These are phyloP conservation scores for Scenedesmus sp. DNA, from an alignment of 163 green algal genomes.

Conservation along the genomic window DNA sequence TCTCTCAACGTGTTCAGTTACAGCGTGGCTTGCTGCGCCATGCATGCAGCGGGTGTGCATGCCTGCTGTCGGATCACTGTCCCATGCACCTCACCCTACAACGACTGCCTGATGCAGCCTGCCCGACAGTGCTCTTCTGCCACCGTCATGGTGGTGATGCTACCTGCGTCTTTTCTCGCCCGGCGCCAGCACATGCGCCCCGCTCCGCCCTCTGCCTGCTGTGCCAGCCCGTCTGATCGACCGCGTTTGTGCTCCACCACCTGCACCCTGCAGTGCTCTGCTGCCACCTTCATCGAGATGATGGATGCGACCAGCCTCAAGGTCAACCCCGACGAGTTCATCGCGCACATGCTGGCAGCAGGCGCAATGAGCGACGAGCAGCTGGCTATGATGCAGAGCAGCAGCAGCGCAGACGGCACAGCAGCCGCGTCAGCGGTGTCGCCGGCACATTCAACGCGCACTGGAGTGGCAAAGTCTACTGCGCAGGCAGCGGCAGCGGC, in stretches of 20 bases:
- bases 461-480: neutral
- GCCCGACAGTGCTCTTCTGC: slow-evolving; percentile 80
- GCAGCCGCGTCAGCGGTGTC: neutral
- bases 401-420: neutral
- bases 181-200: too few relatives aligned
- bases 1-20: too few relatives aligned
- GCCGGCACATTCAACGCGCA: neutral
- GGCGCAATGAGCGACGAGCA: slow-evolving; percentile 81
- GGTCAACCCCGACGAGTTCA: slow-evolving; percentile 87
- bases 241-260: too few relatives aligned
- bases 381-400: slow-evolving; percentile 55
- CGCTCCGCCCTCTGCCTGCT: too few relatives aligned
- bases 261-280: slow-evolving; percentile 81
- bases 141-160: slow-evolving; percentile 87
- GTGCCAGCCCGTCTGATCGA: too few relatives aligned
- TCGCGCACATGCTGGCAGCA: slow-evolving; percentile 84
- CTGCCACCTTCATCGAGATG: slow-evolving; percentile 88
- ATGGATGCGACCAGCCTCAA: slow-evolving; percentile 81
- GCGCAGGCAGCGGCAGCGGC: slow-evolving; percentile 47
- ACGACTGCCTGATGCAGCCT: too few relatives aligned
- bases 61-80: too few relatives aligned
- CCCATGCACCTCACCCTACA: too few relatives aligned
- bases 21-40: too few relatives aligned
- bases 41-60: too few relatives aligned
- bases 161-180: slow-evolving; percentile 68